Evolutionary conservation across 768 basidiomycete genomes (phyloP).

Genomic region (Lactarius indigo): DNA sequence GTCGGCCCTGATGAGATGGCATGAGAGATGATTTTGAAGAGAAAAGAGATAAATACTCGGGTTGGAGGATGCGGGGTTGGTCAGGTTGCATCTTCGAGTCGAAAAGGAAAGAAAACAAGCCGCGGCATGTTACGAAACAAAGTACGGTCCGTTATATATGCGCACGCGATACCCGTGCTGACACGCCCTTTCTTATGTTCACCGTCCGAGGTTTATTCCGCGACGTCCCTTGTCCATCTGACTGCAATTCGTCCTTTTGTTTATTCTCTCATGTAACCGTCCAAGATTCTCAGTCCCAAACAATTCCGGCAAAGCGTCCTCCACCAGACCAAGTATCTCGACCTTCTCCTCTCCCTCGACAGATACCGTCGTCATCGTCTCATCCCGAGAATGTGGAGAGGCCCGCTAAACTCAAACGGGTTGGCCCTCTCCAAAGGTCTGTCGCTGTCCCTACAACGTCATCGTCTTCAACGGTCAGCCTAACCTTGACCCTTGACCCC

Average conservation of each 20-base stretch:
- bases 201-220: conserved; percentile 56
- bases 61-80: conserved; percentile 22
- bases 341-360: not conserved
- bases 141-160: not conserved
- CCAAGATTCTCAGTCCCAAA: conserved; percentile 26
- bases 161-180: too few relatives aligned
- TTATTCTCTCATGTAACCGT: conserved; percentile 56
- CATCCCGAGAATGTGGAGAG: conserved; percentile 34
- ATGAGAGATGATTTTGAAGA: not conserved
- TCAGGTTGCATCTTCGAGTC: not conserved
- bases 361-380: conserved; percentile 15
- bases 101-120: not conserved
- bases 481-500: not conserved
- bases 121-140: not conserved
- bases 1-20: conserved; percentile 42
- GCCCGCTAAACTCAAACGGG: conserved; percentile 61
- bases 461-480: conserved; percentile 33
- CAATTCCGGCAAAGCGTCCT: conserved; percentile 53
- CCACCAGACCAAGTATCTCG: conserved; percentile 15
- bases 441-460: conserved; percentile 42
- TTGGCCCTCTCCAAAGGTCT: conserved; percentile 43
- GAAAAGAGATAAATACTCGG: conserved; percentile 32
- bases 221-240: conserved; percentile 56
- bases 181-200: conserved; percentile 45
- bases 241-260: conserved; percentile 53